Evolutionary conservation across 1,284 basidiomycete species (phyloP).

Genomic region (Neonothopanus nambi): DNA sequence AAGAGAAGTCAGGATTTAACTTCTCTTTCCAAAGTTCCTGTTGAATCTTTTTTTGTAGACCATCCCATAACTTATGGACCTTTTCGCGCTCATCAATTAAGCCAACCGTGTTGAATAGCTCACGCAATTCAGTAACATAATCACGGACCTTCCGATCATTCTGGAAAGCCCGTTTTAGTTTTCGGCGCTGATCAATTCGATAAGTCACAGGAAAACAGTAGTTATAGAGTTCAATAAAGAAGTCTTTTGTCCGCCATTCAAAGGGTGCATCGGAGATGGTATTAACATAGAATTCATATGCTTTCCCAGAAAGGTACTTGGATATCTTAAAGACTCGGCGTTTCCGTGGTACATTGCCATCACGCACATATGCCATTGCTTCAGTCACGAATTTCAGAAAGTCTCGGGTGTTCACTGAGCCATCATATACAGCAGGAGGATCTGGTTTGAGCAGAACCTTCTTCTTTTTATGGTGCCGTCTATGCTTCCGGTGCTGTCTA

Average conservation of each 20-base stretch:
- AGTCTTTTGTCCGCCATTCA: constrained; percentile 25
- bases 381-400: constrained; percentile 33
- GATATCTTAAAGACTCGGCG: constrained; percentile 28
- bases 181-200: constrained; percentile 20
- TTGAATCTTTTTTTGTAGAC: constrained; percentile 21
- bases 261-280: constrained; percentile 14
- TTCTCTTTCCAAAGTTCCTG: neutral
- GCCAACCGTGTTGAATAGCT: constrained; percentile 23
- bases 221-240: constrained; percentile 41
- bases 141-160: constrained; percentile 1
- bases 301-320: constrained; percentile 33
- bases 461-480: neutral
- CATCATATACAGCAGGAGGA: constrained; percentile 30
- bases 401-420: constrained; percentile 21
- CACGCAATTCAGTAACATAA: constrained; percentile 3
- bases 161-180: constrained; percentile 1
- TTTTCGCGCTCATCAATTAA: constrained; percentile 27
- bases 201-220: constrained; percentile 45
- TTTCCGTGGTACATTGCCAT: constrained; percentile 24
- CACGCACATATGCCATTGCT: constrained; percentile 27
- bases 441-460: constrained; percentile 26
- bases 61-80: constrained; percentile 35
- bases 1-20: neutral
- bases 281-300: constrained; percentile 39
- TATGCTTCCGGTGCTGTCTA: neutral